A percentile compares a stretch with the other conserved stretches of the same genome.
Conservation (phyloP, 129 eudicot species). For the Centrapalus pauciflorus region DNA sequence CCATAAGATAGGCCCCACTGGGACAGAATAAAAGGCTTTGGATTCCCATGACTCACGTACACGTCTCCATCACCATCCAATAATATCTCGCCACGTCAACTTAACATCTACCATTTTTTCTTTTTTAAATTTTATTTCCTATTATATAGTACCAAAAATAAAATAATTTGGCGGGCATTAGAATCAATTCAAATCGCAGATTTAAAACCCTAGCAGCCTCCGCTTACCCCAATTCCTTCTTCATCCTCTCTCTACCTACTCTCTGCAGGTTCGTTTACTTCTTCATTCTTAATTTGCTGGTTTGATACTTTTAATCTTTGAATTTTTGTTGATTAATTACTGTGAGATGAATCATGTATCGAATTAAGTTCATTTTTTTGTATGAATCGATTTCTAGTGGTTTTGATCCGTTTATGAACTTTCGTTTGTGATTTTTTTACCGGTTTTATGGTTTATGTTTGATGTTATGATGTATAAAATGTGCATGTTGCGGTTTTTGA, state of each 20-base stretch:
- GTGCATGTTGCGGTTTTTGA: not conserved
- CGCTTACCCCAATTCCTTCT: conserved; percentile 22
- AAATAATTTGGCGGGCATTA: conserved; percentile 63
- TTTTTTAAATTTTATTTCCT: not conserved
- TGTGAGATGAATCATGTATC: not conserved
- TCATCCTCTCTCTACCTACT: conserved; percentile 15
- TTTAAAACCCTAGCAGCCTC: conserved; percentile 58
- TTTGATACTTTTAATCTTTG: not conserved
- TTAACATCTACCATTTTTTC: conserved; percentile 26
- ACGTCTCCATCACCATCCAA: conserved; percentile 19
- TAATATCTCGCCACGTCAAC: conserved; percentile 13
- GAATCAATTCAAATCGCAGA: conserved; percentile 45
- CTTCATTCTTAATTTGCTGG: not conserved
- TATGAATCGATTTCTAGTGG: not conserved
- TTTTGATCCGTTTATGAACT: not conserved
- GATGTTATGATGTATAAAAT: not conserved
- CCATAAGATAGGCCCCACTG: conserved; percentile 23
- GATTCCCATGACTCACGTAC: conserved; percentile 33
- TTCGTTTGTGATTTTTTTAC: not conserved
- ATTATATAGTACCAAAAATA: not conserved
- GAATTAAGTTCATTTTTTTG: not conserved
- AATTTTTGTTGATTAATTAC: not conserved
- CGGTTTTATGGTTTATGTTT: not conserved
- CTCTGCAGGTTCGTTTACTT: conserved; percentile 25
- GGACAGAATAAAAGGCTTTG: conserved; percentile 27